These are phyloP conservation scores for Barnettozyma vustinii DNA, from an alignment of 805 yeast genomes.

Conservation along the genomic window DNA sequence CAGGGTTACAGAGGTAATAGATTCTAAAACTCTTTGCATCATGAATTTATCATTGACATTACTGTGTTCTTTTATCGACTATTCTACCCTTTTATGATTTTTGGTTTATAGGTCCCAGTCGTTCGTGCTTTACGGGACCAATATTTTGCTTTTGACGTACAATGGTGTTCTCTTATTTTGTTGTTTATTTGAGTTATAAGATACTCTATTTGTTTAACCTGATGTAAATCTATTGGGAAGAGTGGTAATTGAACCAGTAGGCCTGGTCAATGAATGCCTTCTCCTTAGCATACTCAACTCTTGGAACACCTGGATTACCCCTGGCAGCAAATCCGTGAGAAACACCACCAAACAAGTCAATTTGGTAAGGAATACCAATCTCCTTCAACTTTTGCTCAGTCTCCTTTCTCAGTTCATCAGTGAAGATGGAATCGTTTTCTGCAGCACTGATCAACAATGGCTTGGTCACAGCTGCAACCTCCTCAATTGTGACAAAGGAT, in stretches of 20 bases:
- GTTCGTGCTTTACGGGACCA: not conserved
- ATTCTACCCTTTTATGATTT: not conserved
- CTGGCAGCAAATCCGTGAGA: conserved; percentile 77
- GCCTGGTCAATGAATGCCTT: conserved; percentile 45
- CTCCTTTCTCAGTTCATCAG: conserved; percentile 54
- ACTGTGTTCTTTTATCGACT: not conserved
- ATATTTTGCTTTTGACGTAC: not conserved
- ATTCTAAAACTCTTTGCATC: not conserved
- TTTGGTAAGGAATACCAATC: conserved; percentile 50
- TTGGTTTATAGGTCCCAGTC: not conserved
- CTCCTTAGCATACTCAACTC: conserved; percentile 58
- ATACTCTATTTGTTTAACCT: conserved; percentile 3
- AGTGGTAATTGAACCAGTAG: conserved; percentile 19
- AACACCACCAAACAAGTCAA: conserved; percentile 58
- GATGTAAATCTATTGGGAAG: not conserved
- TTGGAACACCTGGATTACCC: conserved; percentile 58
- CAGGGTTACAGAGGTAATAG: conserved; percentile 6
- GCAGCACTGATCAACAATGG: conserved; percentile 68
- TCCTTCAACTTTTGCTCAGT: conserved; percentile 56
- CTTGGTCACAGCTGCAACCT: conserved; percentile 49
- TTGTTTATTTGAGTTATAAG: conserved; percentile 1
- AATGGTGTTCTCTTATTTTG: not conserved
- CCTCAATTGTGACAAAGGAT: conserved; percentile 61
- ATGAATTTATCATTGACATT: not conserved
- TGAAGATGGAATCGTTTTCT: conserved; percentile 58